phyloP scores from a whole-genome alignment of 1,284 basidiomycete genomes.

The Sparassis latifolia region DNA sequence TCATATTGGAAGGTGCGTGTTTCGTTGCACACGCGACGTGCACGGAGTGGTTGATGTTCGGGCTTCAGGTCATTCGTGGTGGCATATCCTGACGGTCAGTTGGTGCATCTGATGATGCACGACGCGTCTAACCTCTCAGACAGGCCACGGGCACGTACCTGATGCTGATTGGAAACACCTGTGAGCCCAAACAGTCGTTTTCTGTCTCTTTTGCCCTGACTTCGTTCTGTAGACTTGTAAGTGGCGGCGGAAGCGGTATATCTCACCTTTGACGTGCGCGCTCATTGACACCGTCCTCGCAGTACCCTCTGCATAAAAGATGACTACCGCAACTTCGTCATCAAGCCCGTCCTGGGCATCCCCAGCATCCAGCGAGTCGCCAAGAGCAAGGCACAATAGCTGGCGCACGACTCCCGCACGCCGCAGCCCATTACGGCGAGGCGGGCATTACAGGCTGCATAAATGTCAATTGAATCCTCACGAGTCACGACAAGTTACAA shows the following conservation, averaged over 20 bases:
- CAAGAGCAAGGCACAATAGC: constrained; percentile 15
- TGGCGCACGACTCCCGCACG: too few species aligned
- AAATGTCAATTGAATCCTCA: too few species aligned
- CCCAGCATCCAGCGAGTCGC: constrained; percentile 29
- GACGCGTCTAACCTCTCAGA: neutral
- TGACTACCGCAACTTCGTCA: constrained; percentile 40
- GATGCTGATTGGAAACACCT: constrained; percentile 55
- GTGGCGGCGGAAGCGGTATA: constrained; percentile 8
- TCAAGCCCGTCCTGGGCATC: constrained; percentile 35
- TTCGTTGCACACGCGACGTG: neutral
- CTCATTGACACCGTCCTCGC: too few species aligned
- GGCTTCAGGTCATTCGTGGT: constrained; percentile 57
- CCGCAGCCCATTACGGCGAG: too few species aligned
- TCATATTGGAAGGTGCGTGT: constrained; percentile 51
- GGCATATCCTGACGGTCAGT: constrained; percentile 60
- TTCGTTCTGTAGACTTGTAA: constrained; percentile 37
- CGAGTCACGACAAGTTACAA: too few species aligned
- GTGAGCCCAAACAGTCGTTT: constrained; percentile 30
- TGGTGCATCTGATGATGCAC: neutral
- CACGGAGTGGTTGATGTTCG: neutral
- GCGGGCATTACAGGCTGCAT: too few species aligned
- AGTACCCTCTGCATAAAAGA: constrained; percentile 58
- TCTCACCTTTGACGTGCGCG: too few species aligned
- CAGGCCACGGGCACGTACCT: constrained; percentile 55
- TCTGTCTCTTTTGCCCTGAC: constrained; percentile 1